Percentiles rank a stretch among this genome's conserved stretches.
Evolutionary conservation across 352 stramenopile species (phyloP).

Genomic region (Pythium chondricola): DNA sequence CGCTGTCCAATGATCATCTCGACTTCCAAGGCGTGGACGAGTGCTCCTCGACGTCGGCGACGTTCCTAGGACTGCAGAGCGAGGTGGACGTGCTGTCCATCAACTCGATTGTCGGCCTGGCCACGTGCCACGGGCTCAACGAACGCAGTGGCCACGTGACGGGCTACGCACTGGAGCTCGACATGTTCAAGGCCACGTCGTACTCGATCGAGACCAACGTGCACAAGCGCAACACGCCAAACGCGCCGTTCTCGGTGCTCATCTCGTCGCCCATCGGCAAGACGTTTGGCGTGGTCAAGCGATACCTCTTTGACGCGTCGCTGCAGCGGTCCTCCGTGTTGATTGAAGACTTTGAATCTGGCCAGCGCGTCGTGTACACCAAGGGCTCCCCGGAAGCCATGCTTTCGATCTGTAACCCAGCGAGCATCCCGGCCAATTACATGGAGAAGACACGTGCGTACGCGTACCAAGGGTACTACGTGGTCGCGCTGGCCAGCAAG

Average conservation of each 20-base stretch:
- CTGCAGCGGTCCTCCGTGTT: slow-evolving; percentile 65
- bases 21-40: slow-evolving; percentile 72
- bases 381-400: slow-evolving; percentile 69
- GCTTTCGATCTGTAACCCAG: slow-evolving; percentile 48
- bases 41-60: slow-evolving; percentile 23
- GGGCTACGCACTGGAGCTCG: slow-evolving; percentile 62
- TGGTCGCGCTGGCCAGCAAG: slow-evolving; percentile 59
- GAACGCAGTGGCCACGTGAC: slow-evolving; percentile 43
- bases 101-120: slow-evolving; percentile 51
- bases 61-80: slow-evolving; percentile 48
- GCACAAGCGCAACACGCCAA: slow-evolving; percentile 35
- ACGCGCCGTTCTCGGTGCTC: slow-evolving; percentile 52
- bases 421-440: slow-evolving; percentile 69
- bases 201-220: slow-evolving; percentile 55
- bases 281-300: slow-evolving; percentile 58
- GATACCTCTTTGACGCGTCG: slow-evolving; percentile 64
- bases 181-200: slow-evolving; percentile 65
- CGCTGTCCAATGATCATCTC: slow-evolving; percentile 62
- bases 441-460: slow-evolving; percentile 44
- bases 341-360: slow-evolving; percentile 60
- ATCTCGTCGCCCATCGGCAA: slow-evolving; percentile 68
- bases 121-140: slow-evolving; percentile 60
- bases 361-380: slow-evolving; percentile 53
- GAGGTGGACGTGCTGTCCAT: slow-evolving; percentile 67
- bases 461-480: slow-evolving; percentile 83